These are phyloP conservation scores for Hippophae tibetana DNA, from an alignment of 306 rosid species.

Conservation along the genomic window DNA sequence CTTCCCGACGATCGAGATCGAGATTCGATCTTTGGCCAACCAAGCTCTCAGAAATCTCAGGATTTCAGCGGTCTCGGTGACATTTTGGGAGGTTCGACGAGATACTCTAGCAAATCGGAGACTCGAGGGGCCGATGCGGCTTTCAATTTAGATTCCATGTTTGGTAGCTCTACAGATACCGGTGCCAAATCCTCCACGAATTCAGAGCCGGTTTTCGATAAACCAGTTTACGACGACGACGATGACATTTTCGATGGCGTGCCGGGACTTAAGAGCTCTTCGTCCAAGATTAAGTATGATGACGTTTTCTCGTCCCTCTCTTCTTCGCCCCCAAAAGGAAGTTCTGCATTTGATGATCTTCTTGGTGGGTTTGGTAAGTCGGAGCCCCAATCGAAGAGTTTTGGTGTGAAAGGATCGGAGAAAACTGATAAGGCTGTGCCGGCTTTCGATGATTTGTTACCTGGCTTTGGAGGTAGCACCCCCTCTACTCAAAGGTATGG, in stretches of 20 bases:
- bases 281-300: constrained; percentile 39
- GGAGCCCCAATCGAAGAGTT: constrained; percentile 42
- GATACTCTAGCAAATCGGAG: constrained; percentile 35
- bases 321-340: constrained; percentile 33
- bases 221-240: constrained; percentile 67
- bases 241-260: constrained; percentile 86
- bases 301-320: constrained; percentile 46
- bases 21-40: constrained; percentile 45
- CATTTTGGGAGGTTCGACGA: constrained; percentile 39
- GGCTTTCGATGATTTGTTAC: constrained; percentile 65
- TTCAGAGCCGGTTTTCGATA: constrained; percentile 56
- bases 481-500: constrained; percentile 56
- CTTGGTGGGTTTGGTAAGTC: constrained; percentile 73
- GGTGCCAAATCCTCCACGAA: constrained; percentile 27
- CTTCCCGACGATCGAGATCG: constrained; percentile 36
- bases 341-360: constrained; percentile 67
- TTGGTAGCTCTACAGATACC: constrained; percentile 25
- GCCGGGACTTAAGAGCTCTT: constrained; percentile 67
- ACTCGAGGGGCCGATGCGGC: constrained; percentile 29
- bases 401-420: constrained; percentile 32
- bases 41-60: constrained; percentile 28
- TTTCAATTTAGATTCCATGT: constrained; percentile 59
- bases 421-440: constrained; percentile 38
- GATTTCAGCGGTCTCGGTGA: constrained; percentile 38
- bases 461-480: constrained; percentile 61